Percentiles rank a stretch among this genome's conserved stretches.
Evolutionary conservation across 257 asterid genomes (phyloP).

Genomic region (Apocynum venetum): DNA sequence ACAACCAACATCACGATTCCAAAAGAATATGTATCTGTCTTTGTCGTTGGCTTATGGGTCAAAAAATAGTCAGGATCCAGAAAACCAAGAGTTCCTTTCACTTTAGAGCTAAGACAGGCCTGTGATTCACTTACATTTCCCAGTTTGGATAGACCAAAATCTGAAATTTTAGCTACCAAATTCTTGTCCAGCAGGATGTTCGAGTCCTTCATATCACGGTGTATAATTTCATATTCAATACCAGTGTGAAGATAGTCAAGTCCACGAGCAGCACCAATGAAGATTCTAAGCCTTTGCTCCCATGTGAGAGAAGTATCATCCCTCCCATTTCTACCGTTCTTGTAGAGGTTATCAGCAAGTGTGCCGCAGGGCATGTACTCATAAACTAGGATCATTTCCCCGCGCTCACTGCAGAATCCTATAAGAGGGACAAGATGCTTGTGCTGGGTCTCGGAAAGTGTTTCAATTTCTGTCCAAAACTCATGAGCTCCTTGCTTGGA

Average conservation of each 20-base stretch:
- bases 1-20: constrained; percentile 25
- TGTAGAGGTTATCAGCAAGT: too few species aligned
- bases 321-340: too few species aligned
- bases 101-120: constrained; percentile 10
- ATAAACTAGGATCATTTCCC: too few species aligned
- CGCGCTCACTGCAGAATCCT: too few species aligned
- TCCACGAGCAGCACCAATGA: constrained; percentile 30
- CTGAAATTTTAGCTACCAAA: constrained; percentile 22
- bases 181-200: constrained; percentile 21
- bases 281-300: constrained; percentile 22
- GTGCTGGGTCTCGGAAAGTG: too few species aligned
- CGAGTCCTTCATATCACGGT: constrained; percentile 26
- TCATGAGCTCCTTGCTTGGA: too few species aligned
- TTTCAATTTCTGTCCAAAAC: too few species aligned
- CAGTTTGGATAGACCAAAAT: constrained; percentile 22
- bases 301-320: constrained; percentile 9
- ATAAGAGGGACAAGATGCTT: too few species aligned
- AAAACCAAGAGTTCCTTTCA: constrained; percentile 18
- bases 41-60: constrained; percentile 4
- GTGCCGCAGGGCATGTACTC: too few species aligned
- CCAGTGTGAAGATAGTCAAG: constrained; percentile 23
- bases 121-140: constrained; percentile 4
- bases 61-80: constrained; percentile 21
- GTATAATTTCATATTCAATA: constrained; percentile 14
- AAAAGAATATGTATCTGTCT: constrained; percentile 16